A percentile compares a stretch with the other conserved stretches of the same genome.
Evolutionary conservation across 305 asterid genomes (phyloP).

Genomic region (Euphrasia arctica): DNA sequence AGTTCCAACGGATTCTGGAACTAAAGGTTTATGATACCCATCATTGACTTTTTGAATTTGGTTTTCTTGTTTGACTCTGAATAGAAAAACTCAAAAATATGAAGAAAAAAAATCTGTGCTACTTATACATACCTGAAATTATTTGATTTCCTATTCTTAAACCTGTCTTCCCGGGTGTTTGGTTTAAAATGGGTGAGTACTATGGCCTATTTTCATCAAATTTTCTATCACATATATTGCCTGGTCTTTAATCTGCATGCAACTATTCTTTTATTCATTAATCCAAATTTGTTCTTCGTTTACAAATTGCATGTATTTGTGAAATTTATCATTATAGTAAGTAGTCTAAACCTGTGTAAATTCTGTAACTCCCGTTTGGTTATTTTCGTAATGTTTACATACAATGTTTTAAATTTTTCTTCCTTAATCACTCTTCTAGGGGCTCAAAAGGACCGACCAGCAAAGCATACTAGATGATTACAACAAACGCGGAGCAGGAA

Average conservation of each 20-base stretch:
- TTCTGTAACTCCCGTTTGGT: neutral
- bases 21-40: constrained; percentile 59
- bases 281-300: neutral
- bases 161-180: neutral
- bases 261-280: neutral
- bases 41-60: constrained; percentile 22
- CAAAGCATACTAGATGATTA: constrained; percentile 91
- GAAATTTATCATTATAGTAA: neutral
- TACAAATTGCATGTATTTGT: neutral
- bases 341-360: neutral
- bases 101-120: neutral
- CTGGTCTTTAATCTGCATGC: constrained; percentile 3
- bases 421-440: constrained; percentile 38
- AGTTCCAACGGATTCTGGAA: constrained; percentile 94
- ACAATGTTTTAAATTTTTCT: too few species aligned
- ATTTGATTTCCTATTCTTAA: constrained; percentile 1
- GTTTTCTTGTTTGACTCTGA: constrained; percentile 10
- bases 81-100: neutral
- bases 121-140: neutral
- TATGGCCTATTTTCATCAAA: neutral
- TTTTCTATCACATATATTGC: neutral
- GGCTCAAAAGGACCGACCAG: constrained; percentile 88
- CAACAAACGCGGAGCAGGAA: constrained; percentile 81
- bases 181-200: neutral
- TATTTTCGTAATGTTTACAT: neutral